Conservation (phyloP, 805 yeast species). For the Vanderwaltozyma verrucispora region DNA sequence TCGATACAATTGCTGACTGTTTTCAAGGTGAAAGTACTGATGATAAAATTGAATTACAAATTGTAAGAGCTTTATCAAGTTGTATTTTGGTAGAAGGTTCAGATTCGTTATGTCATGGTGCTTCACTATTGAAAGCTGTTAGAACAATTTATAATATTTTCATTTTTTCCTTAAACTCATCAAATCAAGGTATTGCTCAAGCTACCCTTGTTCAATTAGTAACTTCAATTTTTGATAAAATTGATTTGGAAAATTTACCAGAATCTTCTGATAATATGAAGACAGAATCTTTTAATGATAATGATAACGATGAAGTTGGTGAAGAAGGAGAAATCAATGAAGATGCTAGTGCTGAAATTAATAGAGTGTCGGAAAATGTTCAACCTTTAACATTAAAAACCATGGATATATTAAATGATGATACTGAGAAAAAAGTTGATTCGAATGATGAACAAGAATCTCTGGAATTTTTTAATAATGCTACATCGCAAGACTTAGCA, state of each 20-base stretch:
- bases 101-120: constrained; percentile 74
- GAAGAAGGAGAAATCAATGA: no score
- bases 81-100: constrained; percentile 71
- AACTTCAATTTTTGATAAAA: constrained; percentile 69
- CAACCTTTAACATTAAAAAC: constrained; percentile 46
- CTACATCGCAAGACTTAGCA: constrained; percentile 46
- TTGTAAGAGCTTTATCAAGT: constrained; percentile 82
- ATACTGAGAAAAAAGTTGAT: constrained; percentile 44
- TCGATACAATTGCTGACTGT: constrained; percentile 72
- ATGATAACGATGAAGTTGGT: no score
- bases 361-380: not conserved
- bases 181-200: constrained; percentile 90
- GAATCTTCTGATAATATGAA: constrained; percentile 7
- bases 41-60: constrained; percentile 81
- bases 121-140: constrained; percentile 76
- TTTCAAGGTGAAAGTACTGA: constrained; percentile 92
- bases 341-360: not conserved
- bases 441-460: constrained; percentile 23
- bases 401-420: constrained; percentile 46
- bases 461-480: constrained; percentile 1
- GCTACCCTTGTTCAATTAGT: constrained; percentile 90
- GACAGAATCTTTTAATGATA: no score
- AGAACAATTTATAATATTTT: constrained; percentile 91
- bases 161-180: constrained; percentile 66
- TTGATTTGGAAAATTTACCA: constrained; percentile 23